These are phyloP conservation scores for Tylopilus sp. DNA, from an alignment of 1,284 basidiomycete species.

Conservation along the genomic window DNA sequence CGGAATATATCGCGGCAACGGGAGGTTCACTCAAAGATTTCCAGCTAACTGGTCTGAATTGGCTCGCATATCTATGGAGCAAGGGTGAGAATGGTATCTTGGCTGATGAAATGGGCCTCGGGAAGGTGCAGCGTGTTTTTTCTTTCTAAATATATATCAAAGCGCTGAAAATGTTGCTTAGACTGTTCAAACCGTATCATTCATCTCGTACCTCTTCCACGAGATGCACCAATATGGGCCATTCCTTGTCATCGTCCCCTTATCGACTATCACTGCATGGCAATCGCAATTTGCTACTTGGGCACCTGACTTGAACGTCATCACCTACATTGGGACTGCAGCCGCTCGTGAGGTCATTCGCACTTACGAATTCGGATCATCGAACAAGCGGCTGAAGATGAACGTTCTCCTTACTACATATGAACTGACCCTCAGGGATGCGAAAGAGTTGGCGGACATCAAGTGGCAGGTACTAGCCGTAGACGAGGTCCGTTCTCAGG, in stretches of 20 bases:
- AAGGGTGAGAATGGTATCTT: conserved; percentile 95
- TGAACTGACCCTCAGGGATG: conserved; percentile 90
- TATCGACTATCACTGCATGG: conserved; percentile 98
- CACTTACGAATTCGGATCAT: conserved; percentile 85
- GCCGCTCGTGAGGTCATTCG: conserved; percentile 88
- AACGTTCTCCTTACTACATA: conserved; percentile 98
- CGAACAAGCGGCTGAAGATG: conserved; percentile 88
- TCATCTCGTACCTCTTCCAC: conserved; percentile 95
- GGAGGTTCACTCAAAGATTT: conserved; percentile 95
- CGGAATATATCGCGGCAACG: conserved; percentile 74
- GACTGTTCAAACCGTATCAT: conserved; percentile 95
- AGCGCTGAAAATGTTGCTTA: conserved; percentile 30
- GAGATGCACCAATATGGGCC: conserved; percentile 92
- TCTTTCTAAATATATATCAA: background rate
- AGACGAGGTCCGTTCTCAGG: conserved; percentile 69
- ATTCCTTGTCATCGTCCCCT: conserved; percentile 95
- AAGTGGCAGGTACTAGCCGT: conserved; percentile 97
- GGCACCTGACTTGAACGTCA: conserved; percentile 96
- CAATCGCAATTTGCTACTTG: conserved; percentile 92
- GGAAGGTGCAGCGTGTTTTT: conserved; percentile 58
- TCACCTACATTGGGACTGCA: conserved; percentile 93
- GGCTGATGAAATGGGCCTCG: conserved; percentile 99
- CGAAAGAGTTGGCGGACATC: conserved; percentile 85
- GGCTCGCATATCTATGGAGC: conserved; percentile 95
- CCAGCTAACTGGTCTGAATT: conserved; percentile 96